Base-by-base conservation (phyloP, 2,329 filamentous ascomycete species). In the Sarocladium brachiariae region DNA sequence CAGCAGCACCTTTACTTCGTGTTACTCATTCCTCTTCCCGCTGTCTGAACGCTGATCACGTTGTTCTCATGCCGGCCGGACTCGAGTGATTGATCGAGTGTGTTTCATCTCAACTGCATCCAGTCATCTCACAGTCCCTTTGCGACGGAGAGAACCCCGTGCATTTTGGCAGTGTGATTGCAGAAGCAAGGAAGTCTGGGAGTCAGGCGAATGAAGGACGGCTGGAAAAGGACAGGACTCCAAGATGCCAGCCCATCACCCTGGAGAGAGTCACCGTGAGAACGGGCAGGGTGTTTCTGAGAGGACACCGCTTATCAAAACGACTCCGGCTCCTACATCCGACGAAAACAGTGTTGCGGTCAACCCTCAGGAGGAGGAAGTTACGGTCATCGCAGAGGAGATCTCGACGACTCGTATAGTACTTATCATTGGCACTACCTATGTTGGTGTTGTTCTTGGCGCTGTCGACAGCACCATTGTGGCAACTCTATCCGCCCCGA, bases 401-500 rank as follows among this genome's bases (percentile, higher is more conserved):
- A 62, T 78, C 18, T 73, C 73, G 2, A 69, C 71, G 2, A 58
- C 68, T 11, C 73, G 71, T 52, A 68, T 84, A 10, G 69, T 68
- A 51, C 62, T 82, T 49, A 81, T 79, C 52, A 70, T 85, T 39
- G 72, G 71, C 52, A 73, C 75, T 2, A 68, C 76, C 23, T 84
- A 74, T 64, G 61, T 84, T 2, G 81, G 81, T 54, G 81, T 84
- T 16, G 83, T 84, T 60, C 66, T 84, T 1, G 81, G 80, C 27
- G 80, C 81, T 33, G 70, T 84, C 34, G 89, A 96, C 67, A 80
- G 80, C 1, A 93, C 88, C 45, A 85, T 96, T 55, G 88, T 95
- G 57, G 89, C 90, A 8, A 96, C 90, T 0, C 77, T 96, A 1
- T 85, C 87, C 0, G 87, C 81, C 0, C 88, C 90, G 7, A 95